Evolutionary conservation across 169 alveolate species (phyloP), one percentile per base, ranked within the genome.

Genomic region (Plasmodium reichenowi): DNA sequence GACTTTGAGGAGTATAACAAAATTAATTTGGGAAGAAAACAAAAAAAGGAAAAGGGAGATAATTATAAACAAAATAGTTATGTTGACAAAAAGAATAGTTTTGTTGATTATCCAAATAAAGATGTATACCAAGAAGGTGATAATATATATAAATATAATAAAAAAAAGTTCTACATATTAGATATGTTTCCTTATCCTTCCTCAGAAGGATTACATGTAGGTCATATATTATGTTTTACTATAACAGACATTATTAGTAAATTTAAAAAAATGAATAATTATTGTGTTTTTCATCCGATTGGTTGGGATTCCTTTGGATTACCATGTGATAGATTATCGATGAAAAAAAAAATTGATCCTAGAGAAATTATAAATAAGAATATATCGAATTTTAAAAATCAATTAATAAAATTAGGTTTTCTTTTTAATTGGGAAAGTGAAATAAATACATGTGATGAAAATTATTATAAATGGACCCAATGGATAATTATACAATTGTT

Each of bases 221-320:
- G 99, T 2, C 99, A 97, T 83, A 95, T 96, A 48, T 91, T 96
- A 48, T 98, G 98, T 8, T 97, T 97, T 92, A 95, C 99, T 0
- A 95, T 93, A 20, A 90, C 96, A 17, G 99, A 97, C 58, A 96
- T 96, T 32, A 75, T 96, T 10, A 86, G 98, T n/a, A 87, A 98
- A 54, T 96, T 93, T 94, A 95, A 97, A 48, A 95, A 97, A 17
- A 62, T 95, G 94, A 56, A 73, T 60, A 95, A 97, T 10, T 91
- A 85, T 66, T 74, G 93, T 3, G 99, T 97, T 15, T 93, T 97
- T 60, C 96, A 97, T 75, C 98, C 98, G 0, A 97, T 97, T 80
- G 99, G 99, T 15, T 97, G 98, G 98, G 99, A 97, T 60, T 88
- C 98, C 3, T 97, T 97, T 74, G 99, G 99, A 10, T 72, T 97